Evolutionary conservation across 768 basidiomycete species (phyloP), one percentile per base, ranked within the genome.

Genomic region (Naematelia aurantialba): DNA sequence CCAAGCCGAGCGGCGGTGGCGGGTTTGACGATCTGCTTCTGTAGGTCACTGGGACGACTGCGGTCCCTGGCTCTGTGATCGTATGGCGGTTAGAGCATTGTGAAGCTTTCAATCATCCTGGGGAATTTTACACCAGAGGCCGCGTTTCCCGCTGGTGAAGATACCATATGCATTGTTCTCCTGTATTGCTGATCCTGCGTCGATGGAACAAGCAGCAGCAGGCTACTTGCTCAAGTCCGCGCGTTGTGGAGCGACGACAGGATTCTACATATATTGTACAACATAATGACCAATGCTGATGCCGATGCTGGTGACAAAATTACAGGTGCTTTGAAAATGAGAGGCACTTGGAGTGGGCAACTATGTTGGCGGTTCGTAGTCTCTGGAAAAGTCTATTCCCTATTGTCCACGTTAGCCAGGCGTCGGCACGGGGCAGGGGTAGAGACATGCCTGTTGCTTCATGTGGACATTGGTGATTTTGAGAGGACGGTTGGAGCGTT

Each of bases 1-100:
- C 55, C 34, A 49, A 56, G 44, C 49, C 51, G 13, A 30, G 47
- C 19, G 53, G 42, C 2, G 51, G 50, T 14, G 60, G 60, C 11
- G 61, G 46, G 5, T 65, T 67, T 50, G 69, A 70, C 44, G 69
- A 70, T 54, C 49, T 70, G 13, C 54, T 70, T 21, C 11, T 69
- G 44, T 69, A 48, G 56, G 10, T 8, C 8, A 47, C 46, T n/a
- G n/a, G n/a, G n/a, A n/a, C n/a, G n/a, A n/a, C n/a, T n/a, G n/a
- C n/a, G n/a, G n/a, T n/a, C n/a, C n/a, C n/a, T n/a, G n/a, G n/a
- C n/a, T n/a, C n/a, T n/a, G n/a, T n/a, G n/a, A n/a, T n/a, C n/a
- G n/a, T n/a, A n/a, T n/a, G n/a, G n/a, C n/a, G n/a, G n/a, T n/a
- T n/a, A n/a, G n/a, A n/a, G n/a, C n/a, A n/a, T n/a, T n/a, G n/a